phyloP scores from a whole-genome alignment of 176 grass and related monocot genomes.

The Rhynchospora tenuis region DNA sequence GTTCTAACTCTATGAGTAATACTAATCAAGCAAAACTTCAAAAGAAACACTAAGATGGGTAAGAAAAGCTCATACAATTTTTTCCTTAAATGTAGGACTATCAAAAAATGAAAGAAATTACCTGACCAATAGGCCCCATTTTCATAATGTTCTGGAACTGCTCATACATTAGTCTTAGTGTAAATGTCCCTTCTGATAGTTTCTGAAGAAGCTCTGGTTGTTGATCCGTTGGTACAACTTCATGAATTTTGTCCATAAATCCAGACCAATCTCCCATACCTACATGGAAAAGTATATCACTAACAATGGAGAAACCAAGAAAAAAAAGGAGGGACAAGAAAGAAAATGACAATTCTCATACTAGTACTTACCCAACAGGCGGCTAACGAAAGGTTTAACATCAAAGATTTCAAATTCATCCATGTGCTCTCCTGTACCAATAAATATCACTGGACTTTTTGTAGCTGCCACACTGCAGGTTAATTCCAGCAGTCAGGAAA shows the following conservation, averaged over 20 bases:
- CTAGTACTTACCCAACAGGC: constrained; percentile 57
- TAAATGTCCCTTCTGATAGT: constrained; percentile 90
- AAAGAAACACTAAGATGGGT: background rate
- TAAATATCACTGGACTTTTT: constrained; percentile 96
- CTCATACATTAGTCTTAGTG: constrained; percentile 89
- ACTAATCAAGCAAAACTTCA: background rate
- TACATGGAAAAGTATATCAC: constrained; percentile 19
- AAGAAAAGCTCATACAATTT: background rate
- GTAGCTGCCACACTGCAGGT: constrained; percentile 75
- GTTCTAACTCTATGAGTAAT: background rate
- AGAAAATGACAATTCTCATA: background rate
- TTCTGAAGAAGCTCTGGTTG: constrained; percentile 86
- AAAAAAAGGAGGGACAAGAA: background rate
- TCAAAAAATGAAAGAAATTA: constrained; percentile 30
- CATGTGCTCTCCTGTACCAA: constrained; percentile 94
- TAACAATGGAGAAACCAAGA: constrained; percentile 15
- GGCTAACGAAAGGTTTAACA: constrained; percentile 92
- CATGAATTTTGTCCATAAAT: constrained; percentile 94
- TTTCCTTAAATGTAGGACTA: background rate
- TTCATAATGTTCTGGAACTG: constrained; percentile 87
- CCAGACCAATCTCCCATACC: constrained; percentile 90
- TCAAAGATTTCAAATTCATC: constrained; percentile 89
- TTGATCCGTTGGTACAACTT: constrained; percentile 89
- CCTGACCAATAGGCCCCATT: constrained; percentile 91
- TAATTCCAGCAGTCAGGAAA: background rate